Evolutionary conservation across 2,329 filamentous ascomycete species (phyloP).

Genomic region (Falciphora oryzae): DNA sequence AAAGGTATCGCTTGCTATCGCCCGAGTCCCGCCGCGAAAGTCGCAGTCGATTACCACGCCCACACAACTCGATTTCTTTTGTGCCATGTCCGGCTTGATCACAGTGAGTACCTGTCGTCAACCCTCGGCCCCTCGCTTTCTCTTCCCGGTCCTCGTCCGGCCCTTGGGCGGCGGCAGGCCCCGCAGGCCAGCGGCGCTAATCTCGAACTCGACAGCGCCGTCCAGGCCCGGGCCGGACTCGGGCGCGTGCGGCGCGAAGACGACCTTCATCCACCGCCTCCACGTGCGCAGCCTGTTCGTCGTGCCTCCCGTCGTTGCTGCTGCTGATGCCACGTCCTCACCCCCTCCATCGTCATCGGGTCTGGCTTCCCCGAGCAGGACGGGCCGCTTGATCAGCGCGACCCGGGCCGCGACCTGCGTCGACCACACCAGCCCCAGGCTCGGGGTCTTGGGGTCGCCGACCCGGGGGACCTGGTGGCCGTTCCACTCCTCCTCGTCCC

Average conservation of each 20-base stretch:
- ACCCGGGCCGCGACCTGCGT: slow-evolving; percentile 82
- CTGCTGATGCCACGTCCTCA: neutral
- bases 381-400: slow-evolving; percentile 68
- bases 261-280: slow-evolving; percentile 78
- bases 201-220: slow-evolving; percentile 65
- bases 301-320: neutral
- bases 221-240: slow-evolving; percentile 42
- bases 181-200: slow-evolving; percentile 60
- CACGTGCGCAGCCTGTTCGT: slow-evolving; percentile 49
- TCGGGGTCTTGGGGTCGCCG: slow-evolving; percentile 68
- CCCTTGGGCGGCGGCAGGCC: slow-evolving; percentile 15
- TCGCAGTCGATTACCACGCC: too few relatives aligned
- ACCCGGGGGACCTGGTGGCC: too few relatives aligned
- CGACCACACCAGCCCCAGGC: slow-evolving; percentile 83
- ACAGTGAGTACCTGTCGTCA: neutral
- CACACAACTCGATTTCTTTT: neutral
- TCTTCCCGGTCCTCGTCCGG: slow-evolving; percentile 15
- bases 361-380: slow-evolving; percentile 36
- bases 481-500: slow-evolving; percentile 57
- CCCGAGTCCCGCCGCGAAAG: too few relatives aligned
- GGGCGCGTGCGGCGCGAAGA: slow-evolving; percentile 74
- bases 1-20: too few relatives aligned
- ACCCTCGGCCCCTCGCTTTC: slow-evolving; percentile 12
- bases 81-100: too few relatives aligned
- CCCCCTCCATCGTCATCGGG: slow-evolving; percentile 28